Evolutionary conservation across 2,329 filamentous ascomycete species (phyloP).

Genomic region (Ustulina deusta): DNA sequence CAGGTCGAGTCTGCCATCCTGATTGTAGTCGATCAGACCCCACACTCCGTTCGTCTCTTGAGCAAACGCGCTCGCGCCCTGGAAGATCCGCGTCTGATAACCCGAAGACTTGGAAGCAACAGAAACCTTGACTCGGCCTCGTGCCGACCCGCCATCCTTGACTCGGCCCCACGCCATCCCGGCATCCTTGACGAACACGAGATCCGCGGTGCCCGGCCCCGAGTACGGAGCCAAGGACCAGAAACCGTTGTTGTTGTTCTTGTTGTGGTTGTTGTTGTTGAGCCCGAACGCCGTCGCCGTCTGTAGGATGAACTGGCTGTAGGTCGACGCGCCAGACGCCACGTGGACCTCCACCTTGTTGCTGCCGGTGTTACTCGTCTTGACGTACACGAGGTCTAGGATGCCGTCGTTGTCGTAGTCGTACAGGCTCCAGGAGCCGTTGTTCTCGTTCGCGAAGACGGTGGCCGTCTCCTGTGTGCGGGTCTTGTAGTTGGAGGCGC

Average conservation of each 20-base stretch:
- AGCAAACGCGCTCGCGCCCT: constrained; percentile 18
- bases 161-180: constrained; percentile 1
- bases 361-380: constrained; percentile 22
- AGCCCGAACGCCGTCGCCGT: constrained; percentile 18
- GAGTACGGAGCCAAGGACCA: constrained; percentile 30
- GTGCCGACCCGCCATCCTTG: constrained; percentile 6
- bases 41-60: constrained; percentile 27
- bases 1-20: constrained; percentile 18
- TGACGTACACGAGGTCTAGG: constrained; percentile 31
- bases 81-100: constrained; percentile 19
- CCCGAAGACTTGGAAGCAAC: constrained; percentile 20
- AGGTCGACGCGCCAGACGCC: constrained; percentile 24
- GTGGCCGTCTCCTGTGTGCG: constrained; percentile 28
- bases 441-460: constrained; percentile 25
- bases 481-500: constrained; percentile 20
- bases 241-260: constrained; percentile 24
- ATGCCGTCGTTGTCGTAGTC: constrained; percentile 29
- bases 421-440: constrained; percentile 29
- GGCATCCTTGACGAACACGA: constrained; percentile 30
- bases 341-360: constrained; percentile 23
- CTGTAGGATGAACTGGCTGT: constrained; percentile 19
- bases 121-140: constrained; percentile 19
- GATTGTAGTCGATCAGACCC: constrained; percentile 23
- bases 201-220: constrained; percentile 11
- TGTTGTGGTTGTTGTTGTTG: constrained; percentile 19